These are phyloP conservation scores for Tuber aestivum DNA, from an alignment of 495 filamentous ascomycete genomes.

Conservation along the genomic window DNA sequence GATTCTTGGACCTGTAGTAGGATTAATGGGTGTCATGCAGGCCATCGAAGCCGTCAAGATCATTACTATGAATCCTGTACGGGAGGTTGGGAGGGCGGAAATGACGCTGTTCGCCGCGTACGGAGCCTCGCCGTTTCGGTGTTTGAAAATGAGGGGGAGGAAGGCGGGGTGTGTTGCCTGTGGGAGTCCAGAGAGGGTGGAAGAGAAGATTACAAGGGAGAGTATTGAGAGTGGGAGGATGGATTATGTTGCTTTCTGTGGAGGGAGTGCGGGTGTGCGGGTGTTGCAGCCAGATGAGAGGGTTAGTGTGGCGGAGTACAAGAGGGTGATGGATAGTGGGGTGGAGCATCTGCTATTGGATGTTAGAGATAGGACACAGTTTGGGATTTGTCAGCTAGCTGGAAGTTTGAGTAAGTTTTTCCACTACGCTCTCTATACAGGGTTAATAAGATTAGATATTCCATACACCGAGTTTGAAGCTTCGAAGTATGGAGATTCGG, in stretches of 20 bases:
- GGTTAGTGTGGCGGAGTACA: slow-evolving; percentile 20
- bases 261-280: not conserved
- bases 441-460: slow-evolving; percentile 14
- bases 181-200: slow-evolving; percentile 48
- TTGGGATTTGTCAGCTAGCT: slow-evolving; percentile 66
- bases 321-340: slow-evolving; percentile 9
- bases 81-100: slow-evolving; percentile 37
- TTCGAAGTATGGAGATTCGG: slow-evolving; percentile 9
- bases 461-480: slow-evolving; percentile 26
- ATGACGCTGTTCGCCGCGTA: slow-evolving; percentile 45
- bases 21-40: slow-evolving; percentile 87
- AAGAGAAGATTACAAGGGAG: slow-evolving; percentile 36
- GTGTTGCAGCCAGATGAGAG: slow-evolving; percentile 19
- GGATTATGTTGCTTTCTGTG: slow-evolving; percentile 32
- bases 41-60: slow-evolving; percentile 86
- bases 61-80: slow-evolving; percentile 45
- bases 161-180: slow-evolving; percentile 68
- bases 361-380: slow-evolving; percentile 77
- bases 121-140: slow-evolving; percentile 56
- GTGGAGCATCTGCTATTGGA: slow-evolving; percentile 47
- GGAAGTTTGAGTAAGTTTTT: slow-evolving; percentile 56
- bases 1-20: slow-evolving; percentile 86
- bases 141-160: slow-evolving; percentile 62
- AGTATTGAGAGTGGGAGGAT: slow-evolving; percentile 25
- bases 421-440: not conserved